Percentiles rank a stretch among this genome's conserved stretches.
Conservation (phyloP, 2,329 filamentous ascomycete species). For the Epicoccum sorghinum region DNA sequence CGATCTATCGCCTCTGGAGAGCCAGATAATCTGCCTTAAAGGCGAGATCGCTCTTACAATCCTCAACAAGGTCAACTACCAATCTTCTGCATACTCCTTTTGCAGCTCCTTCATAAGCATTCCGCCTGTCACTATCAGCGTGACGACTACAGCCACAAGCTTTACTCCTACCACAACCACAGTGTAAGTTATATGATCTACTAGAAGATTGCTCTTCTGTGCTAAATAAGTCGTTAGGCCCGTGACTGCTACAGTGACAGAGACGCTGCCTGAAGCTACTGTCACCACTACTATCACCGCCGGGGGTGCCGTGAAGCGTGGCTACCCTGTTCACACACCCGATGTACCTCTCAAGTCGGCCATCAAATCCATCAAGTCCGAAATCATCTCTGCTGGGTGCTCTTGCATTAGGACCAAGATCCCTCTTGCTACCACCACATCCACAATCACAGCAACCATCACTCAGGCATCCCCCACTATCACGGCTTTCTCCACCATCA, state of each 20-base stretch:
- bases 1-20: too few relatives aligned
- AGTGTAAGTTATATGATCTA: background rate
- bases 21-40: too few relatives aligned
- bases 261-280: background rate
- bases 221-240: too few relatives aligned
- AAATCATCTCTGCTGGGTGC: background rate
- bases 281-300: background rate
- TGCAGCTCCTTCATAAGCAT: background rate
- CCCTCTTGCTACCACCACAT: background rate
- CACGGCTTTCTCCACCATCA: too few relatives aligned
- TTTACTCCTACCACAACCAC: background rate
- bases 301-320: background rate
- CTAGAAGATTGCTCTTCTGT: too few relatives aligned
- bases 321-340: background rate
- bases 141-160: background rate
- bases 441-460: background rate
- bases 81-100: too few relatives aligned
- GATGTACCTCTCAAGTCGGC: background rate
- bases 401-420: background rate
- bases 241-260: background rate
- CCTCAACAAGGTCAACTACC: too few relatives aligned
- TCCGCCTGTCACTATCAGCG: background rate
- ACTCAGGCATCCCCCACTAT: background rate
- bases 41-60: too few relatives aligned
- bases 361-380: background rate